A percentile compares a stretch with the other conserved stretches of the same genome.
phyloP scores from a whole-genome alignment of 768 basidiomycete genomes.

The Podaxis mareebaensis region DNA sequence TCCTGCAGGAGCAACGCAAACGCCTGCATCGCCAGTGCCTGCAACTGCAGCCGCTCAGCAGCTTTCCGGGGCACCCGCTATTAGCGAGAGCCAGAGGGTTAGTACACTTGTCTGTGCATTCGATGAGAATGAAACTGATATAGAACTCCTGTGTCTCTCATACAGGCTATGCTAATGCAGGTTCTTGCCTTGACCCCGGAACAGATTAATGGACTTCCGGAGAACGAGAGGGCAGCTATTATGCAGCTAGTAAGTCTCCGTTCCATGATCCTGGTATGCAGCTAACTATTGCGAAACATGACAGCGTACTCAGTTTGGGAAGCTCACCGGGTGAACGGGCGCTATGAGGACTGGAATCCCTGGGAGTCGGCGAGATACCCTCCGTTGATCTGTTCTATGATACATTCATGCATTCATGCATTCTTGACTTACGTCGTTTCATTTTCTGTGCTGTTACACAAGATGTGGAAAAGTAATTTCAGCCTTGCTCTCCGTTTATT shows the following conservation, averaged over 20 bases:
- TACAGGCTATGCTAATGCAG: constrained; percentile 80
- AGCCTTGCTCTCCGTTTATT: not conserved
- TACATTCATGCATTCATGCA: not conserved
- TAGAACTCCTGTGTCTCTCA: constrained; percentile 6
- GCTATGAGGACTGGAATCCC: not conserved
- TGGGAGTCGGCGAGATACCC: not conserved
- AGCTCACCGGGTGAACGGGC: not conserved
- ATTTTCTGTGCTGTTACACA: not conserved
- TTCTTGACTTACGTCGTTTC: not conserved
- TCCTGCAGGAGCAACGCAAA: not conserved
- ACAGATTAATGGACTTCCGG: constrained; percentile 81
- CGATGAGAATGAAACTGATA: constrained; percentile 19
- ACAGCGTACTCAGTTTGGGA: constrained; percentile 15
- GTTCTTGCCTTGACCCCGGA: constrained; percentile 80
- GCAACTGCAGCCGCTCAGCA: constrained; percentile 29
- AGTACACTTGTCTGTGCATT: constrained; percentile 19
- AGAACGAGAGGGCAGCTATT: constrained; percentile 76
- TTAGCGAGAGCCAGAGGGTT: constrained; percentile 54
- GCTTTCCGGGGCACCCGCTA: constrained; percentile 36
- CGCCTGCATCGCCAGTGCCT: constrained; percentile 25
- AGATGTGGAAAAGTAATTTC: not conserved
- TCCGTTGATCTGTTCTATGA: not conserved
- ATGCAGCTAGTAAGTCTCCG: constrained; percentile 63
- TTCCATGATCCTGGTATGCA: not conserved
- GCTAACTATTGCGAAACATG: not conserved